These are phyloP conservation scores for Prunus kanzakura DNA, from an alignment of 306 rosid genomes.

Conservation along the genomic window DNA sequence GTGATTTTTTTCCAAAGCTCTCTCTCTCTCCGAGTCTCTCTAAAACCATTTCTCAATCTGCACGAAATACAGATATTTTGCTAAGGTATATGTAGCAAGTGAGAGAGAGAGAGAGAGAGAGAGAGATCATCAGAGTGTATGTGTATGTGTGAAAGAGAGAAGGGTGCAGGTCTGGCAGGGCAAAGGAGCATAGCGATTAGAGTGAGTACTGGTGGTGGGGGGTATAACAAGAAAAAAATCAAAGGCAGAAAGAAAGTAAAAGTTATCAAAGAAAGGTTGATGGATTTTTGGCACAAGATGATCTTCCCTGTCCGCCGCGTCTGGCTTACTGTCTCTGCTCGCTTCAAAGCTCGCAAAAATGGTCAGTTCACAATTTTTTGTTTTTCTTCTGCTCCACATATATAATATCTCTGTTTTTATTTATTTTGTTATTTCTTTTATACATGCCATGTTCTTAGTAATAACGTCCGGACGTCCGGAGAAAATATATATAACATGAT, in stretches of 20 bases:
- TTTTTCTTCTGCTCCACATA: too few relatives aligned
- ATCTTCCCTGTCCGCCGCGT: slow-evolving; percentile 74
- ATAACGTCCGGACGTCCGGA: too few relatives aligned
- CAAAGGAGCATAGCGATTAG: slow-evolving; percentile 36
- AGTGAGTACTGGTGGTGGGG: slow-evolving; percentile 15
- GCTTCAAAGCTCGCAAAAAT: slow-evolving; percentile 52
- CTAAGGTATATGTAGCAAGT: not conserved
- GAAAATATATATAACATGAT: too few relatives aligned
- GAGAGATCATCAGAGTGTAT: not conserved
- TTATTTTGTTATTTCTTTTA: too few relatives aligned
- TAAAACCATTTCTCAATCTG: not conserved
- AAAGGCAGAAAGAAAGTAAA: slow-evolving; percentile 31
- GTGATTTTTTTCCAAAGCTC: not conserved
- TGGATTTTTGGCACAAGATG: slow-evolving; percentile 63
- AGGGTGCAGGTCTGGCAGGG: slow-evolving; percentile 54
- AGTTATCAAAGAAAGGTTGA: slow-evolving; percentile 33
- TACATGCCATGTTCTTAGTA: too few relatives aligned
- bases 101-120: too few relatives aligned
- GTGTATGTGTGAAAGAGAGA: not conserved
- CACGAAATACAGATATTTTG: too few relatives aligned
- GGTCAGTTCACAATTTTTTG: slow-evolving; percentile 29
- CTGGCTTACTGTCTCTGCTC: slow-evolving; percentile 62
- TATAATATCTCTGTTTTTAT: too few relatives aligned
- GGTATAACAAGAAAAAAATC: slow-evolving; percentile 16
- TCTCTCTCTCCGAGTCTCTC: not conserved